Base-by-base conservation (phyloP, 179 eudicot species). In the Drosera spatulata region DNA sequence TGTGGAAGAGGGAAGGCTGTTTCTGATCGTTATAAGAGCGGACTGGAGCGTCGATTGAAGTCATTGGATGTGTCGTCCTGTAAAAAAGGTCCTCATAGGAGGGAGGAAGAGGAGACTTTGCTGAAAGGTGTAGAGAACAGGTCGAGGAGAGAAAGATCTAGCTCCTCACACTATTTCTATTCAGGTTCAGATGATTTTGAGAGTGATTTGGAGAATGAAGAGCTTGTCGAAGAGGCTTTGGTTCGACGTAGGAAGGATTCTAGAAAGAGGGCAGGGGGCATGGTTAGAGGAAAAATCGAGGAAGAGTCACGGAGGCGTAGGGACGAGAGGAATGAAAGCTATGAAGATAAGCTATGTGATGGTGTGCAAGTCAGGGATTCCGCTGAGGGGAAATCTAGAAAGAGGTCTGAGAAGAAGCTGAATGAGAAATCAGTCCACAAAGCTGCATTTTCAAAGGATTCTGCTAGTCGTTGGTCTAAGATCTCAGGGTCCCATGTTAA, bases 361-460 rank as follows among this genome's bases (percentile, higher is more conserved):
- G 55, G 45, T 62, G 47, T n/a, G n/a, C 61, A 46, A 73, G 62
- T 61, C 8, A 62, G 68, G 56, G 59, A 64, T 65, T 60, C 72
- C 62, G 62, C 65, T 4, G 83, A 79, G 67, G 77, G 65, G 57
- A 79, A 80, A 66, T 82, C 80, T 74, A 83, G 87, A 70, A 91
- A 85, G 71, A 79, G 80, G 67, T 78, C 91, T 2, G 95, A 82
- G 81, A 91, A 84, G 78, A 91, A 82, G 76, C 83, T 82, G 66
- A 66, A 67, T 55, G 91, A 77, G 59, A 79, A 68, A 50, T 73
- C 75, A 6, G 53, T 15, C 45, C 67, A 68, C 50, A 74, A 76
- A 61, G 66, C 40, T 4, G 58, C 58, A 42, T 73, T 72, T 10
- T 56, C 53, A 13, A 67, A 70, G 64, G 75, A 61, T 55, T 69